phyloP scores from a whole-genome alignment of 2,329 filamentous ascomycete genomes.

The Penicillium thymicola region DNA sequence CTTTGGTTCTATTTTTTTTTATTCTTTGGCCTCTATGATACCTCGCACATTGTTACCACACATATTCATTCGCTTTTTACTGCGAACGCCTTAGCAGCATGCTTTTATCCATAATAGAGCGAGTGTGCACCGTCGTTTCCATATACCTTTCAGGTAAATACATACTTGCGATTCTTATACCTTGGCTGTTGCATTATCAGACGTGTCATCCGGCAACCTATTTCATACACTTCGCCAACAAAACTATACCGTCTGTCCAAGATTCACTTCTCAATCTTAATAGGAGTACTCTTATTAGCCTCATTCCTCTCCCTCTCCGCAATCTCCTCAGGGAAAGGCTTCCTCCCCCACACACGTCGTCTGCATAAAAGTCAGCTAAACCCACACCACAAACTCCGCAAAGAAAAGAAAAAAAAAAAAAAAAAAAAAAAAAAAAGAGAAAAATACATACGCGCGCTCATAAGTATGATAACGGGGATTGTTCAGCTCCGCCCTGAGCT shows the following conservation, averaged over 20 bases:
- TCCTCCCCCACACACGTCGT: conserved; percentile 19
- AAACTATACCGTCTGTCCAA: not conserved
- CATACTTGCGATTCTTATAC: not conserved
- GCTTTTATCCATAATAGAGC: not conserved
- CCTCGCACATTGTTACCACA: not conserved
- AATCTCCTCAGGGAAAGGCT: not conserved
- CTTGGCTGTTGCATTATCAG: not conserved
- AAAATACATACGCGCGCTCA: conserved; percentile 17
- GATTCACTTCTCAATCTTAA: not conserved
- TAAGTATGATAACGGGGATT: conserved; percentile 19
- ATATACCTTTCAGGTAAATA: not conserved
- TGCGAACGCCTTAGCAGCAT: not conserved
- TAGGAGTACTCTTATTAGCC: not conserved
- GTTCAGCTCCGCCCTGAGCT: conserved; percentile 19
- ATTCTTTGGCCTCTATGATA: not conserved
- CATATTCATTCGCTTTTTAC: not conserved
- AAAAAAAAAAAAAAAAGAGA: not conserved
- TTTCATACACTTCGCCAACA: not conserved
- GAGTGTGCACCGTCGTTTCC: not conserved
- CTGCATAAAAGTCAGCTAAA: conserved; percentile 2
- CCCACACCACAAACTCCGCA: not conserved
- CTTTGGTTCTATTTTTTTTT: not conserved
- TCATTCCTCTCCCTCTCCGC: not conserved
- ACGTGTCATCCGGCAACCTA: too few species aligned
- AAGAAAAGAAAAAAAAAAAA: too few species aligned